Percentiles rank a stretch among this genome's conserved stretches.
Conservation (phyloP, 2,329 filamentous ascomycete genomes). For the Geosmithia flava region DNA sequence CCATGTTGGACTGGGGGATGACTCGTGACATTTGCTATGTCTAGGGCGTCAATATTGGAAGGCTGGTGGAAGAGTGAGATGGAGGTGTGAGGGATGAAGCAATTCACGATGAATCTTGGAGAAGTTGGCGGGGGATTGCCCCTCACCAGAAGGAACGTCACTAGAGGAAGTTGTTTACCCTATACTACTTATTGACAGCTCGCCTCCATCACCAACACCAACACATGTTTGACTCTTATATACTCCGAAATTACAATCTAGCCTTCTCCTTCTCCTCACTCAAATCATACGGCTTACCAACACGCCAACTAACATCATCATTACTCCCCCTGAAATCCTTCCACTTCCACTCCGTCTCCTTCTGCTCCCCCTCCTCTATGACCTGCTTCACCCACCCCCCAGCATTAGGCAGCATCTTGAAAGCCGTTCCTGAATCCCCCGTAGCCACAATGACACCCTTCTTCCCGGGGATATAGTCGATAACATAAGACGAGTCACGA, state of each 20-base stretch:
- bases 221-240: too few relatives aligned
- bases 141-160: too few relatives aligned
- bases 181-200: too few relatives aligned
- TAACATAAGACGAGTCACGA: conserved; percentile 44
- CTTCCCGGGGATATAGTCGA: conserved; percentile 43
- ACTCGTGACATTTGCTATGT: conserved; percentile 15
- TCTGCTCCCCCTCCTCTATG: conserved; percentile 29
- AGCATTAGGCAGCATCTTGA: conserved; percentile 48
- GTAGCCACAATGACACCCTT: conserved; percentile 35
- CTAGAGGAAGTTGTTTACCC: too few relatives aligned
- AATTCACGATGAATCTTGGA: background rate
- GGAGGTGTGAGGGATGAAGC: background rate
- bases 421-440: conserved; percentile 49
- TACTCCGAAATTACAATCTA: background rate
- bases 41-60: background rate
- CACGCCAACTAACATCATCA: conserved; percentile 19
- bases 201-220: too few relatives aligned
- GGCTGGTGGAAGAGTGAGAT: background rate
- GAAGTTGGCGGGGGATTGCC: background rate
- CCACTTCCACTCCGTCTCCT: conserved; percentile 35
- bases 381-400: conserved; percentile 37
- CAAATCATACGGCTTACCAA: conserved; percentile 8
- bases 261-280: background rate
- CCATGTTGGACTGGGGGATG: conserved; percentile 23
- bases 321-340: conserved; percentile 19